These are phyloP conservation scores for Plasmodium inui DNA, from an alignment of 169 alveolate genomes.

Conservation along the genomic window DNA sequence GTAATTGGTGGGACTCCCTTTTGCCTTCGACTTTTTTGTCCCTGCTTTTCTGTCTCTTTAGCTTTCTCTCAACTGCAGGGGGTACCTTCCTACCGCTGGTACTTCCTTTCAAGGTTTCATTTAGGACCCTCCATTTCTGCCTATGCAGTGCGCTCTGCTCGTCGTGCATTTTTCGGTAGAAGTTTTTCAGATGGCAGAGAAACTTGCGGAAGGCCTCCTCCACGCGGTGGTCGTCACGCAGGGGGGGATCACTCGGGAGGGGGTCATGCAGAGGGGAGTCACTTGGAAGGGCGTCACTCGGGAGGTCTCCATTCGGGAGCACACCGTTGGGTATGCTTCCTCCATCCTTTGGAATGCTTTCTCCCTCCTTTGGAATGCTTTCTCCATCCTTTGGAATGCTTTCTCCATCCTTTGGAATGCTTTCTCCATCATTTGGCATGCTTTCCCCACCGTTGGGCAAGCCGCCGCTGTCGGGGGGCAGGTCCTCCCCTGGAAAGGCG, in stretches of 20 bases:
- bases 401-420: no score
- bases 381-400: no score
- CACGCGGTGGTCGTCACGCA: background rate
- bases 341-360: no score
- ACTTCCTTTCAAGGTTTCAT: background rate
- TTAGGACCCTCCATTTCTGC: background rate
- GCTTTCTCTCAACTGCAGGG: background rate
- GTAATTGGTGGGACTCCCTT: background rate
- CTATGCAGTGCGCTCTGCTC: background rate
- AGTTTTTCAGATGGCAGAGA: background rate
- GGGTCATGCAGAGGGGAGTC: background rate
- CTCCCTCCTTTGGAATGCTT: no score
- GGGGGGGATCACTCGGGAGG: background rate
- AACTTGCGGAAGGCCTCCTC: background rate
- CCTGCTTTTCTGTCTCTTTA: background rate
- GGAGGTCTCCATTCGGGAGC: background rate
- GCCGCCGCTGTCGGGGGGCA: background rate
- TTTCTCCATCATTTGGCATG: background rate
- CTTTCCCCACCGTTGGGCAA: background rate
- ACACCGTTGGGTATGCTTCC: background rate
- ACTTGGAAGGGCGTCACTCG: background rate
- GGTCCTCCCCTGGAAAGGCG: background rate
- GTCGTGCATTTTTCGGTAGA: background rate
- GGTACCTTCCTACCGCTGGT: background rate
- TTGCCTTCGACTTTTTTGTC: background rate